Base-by-base conservation (phyloP, 768 basidiomycete species). In the Psilocybe tampanensis region DNA sequence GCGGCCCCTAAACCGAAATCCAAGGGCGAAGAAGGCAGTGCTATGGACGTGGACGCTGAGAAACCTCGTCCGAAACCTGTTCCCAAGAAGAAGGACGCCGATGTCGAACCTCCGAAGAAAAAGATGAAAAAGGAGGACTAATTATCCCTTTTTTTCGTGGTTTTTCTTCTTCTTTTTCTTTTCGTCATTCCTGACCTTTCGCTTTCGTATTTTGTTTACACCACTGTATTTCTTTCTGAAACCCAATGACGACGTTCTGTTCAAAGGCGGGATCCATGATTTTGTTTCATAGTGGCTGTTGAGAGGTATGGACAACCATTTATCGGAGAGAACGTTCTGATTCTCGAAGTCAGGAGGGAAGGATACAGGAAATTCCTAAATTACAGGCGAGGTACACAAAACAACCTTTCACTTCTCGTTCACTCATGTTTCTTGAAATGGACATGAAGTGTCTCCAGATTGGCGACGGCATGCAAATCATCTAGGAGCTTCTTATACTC, bases 81-180 rank as follows among this genome's bases (percentile, higher is more conserved):
- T 54, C 45, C 60, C 3, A 76, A 76, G 60, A 52, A 52, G 49
- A 39, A 49, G 41, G 33, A 54, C 44, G 63, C 72, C 5, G 80
- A 85, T 47, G 42, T 76, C 74, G 64, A 82, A 53, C 90, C 87
- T 12, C 85, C 81, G 2, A 90, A 87, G 75, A 93, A 93, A 76
- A 93, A 93, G 71, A 70, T 73, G 55, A 92, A 90, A 76, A 87
- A 79, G 32, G 64, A 78, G 5, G 68, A 71, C 19, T 47, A 52
- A 29, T 48, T 48, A 9, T 26, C 15, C 18, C 9, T 48, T 45
- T 15, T 26, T 22, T 45, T 18, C n/a, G 12, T 22, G 9, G 9
- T 45, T 15, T 29, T 29, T 18, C 24, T 3, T 45, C 17, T 22
- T 45, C 24, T 45, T 45, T 12, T 45, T 45, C 8, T 3, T 45